A percentile compares a stretch with the other conserved stretches of the same genome.
phyloP scores from a whole-genome alignment of 2,329 filamentous ascomycete genomes.

The Phialophora verrucosa region DNA sequence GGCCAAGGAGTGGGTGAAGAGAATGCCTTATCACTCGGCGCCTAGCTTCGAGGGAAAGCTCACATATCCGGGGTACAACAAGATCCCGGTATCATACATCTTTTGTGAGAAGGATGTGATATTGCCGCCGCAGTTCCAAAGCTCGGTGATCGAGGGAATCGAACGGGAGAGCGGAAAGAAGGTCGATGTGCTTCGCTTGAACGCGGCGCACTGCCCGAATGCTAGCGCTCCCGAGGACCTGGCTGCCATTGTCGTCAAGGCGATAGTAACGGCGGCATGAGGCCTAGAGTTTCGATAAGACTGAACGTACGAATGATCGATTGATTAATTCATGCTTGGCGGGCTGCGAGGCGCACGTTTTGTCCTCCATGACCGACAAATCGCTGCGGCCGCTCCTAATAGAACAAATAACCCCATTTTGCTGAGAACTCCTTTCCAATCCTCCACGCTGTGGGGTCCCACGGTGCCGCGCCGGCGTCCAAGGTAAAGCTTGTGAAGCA shows the following conservation, averaged over 20 bases:
- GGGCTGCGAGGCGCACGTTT: neutral
- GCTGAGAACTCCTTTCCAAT: constrained; percentile 73
- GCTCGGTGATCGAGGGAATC: constrained; percentile 42
- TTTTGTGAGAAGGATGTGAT: constrained; percentile 49
- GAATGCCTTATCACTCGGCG: constrained; percentile 40
- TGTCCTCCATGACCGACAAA: neutral
- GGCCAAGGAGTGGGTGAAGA: constrained; percentile 36
- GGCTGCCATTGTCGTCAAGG: constrained; percentile 27
- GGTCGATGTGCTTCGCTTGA: constrained; percentile 43
- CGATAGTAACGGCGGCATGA: constrained; percentile 11
- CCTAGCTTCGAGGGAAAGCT: constrained; percentile 41
- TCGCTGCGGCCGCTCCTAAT: constrained; percentile 11
- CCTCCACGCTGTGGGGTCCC: constrained; percentile 46
- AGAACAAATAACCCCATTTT: constrained; percentile 88
- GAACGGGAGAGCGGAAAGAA: constrained; percentile 42
- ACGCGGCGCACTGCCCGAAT: constrained; percentile 43
- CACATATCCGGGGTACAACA: constrained; percentile 47
- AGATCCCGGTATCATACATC: constrained; percentile 50
- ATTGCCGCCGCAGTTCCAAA: constrained; percentile 45
- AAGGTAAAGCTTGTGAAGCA: constrained; percentile 45
- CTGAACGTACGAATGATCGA: neutral
- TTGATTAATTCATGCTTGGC: neutral
- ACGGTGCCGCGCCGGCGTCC: constrained; percentile 40
- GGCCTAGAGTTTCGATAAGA: neutral
- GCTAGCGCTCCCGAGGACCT: constrained; percentile 38